Percentiles rank a stretch among this genome's conserved stretches.
Evolutionary conservation across 306 rosid genomes (phyloP).

Genomic region (Psophocarpus tetragonolobus): DNA sequence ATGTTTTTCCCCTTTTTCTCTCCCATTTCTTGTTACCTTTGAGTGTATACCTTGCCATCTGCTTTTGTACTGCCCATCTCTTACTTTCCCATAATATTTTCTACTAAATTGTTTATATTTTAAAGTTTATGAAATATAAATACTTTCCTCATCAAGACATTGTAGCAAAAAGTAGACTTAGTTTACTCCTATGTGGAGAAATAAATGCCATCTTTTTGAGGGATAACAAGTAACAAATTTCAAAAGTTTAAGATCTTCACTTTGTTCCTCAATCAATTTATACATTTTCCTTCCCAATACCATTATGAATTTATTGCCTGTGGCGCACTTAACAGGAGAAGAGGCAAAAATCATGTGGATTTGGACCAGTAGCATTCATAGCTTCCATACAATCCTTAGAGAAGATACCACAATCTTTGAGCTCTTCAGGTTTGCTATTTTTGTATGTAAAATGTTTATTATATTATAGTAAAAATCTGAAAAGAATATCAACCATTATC

Average conservation of each 20-base stretch:
- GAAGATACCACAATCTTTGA: conserved; percentile 73
- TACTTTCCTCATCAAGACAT: not conserved
- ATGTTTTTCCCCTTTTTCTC: not conserved
- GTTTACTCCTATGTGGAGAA: not conserved
- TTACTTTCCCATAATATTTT: not conserved
- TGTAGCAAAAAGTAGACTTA: not conserved
- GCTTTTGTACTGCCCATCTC: not conserved
- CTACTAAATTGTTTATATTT: not conserved
- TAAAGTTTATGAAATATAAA: not conserved
- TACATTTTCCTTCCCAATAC: conserved; percentile 7
- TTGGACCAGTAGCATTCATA: conserved; percentile 81
- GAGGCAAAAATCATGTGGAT: conserved; percentile 70
- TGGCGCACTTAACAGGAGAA: conserved; percentile 55
- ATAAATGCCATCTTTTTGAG: not conserved
- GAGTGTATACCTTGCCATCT: not conserved
- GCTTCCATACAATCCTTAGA: conserved; percentile 74
- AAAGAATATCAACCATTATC: not conserved
- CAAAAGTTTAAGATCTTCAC: not conserved
- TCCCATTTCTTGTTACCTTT: not conserved
- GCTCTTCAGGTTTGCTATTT: conserved; percentile 82
- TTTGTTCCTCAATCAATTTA: conserved; percentile 24
- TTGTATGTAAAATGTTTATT: conserved; percentile 12
- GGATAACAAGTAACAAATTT: not conserved
- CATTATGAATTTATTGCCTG: conserved; percentile 13
- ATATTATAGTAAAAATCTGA: not conserved